Conservation (phyloP, 441 rosid genomes). For the Iberis amara region DNA sequence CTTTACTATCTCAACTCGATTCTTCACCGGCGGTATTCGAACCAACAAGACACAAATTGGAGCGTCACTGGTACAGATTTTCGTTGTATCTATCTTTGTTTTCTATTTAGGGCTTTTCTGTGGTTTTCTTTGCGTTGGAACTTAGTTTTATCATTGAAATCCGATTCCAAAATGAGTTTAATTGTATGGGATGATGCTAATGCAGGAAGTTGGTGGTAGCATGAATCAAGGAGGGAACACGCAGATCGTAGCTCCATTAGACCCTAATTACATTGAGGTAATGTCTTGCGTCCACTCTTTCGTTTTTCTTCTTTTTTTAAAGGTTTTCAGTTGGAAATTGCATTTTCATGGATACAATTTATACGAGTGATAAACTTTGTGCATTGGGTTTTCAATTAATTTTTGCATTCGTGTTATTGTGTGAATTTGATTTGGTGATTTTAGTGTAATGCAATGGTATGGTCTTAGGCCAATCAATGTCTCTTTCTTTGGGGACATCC, state of each 20-base stretch:
- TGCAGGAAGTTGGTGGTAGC: constrained; percentile 36
- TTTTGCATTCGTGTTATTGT: too few relatives aligned
- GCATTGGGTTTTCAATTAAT: too few relatives aligned
- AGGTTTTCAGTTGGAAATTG: neutral
- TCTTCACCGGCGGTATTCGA: neutral
- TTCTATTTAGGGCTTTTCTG: neutral
- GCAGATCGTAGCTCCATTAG: constrained; percentile 53
- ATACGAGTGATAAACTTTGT: neutral
- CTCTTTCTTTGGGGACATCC: too few relatives aligned
- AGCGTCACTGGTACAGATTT: constrained; percentile 17
- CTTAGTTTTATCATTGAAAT: neutral
- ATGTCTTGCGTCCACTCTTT: constrained; percentile 2
- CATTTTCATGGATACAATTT: too few relatives aligned
- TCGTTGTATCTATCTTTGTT: too few relatives aligned
- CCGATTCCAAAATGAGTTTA: constrained; percentile 9
- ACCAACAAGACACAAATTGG: constrained; percentile 17
- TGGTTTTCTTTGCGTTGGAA: too few relatives aligned
- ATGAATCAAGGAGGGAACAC: constrained; percentile 78
- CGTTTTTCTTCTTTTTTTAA: neutral
- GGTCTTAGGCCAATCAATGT: too few relatives aligned
- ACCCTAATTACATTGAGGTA: constrained; percentile 71
- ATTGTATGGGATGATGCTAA: neutral
- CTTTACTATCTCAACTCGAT: constrained; percentile 15
- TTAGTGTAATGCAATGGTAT: neutral
- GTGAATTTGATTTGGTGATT: neutral